Conservation (phyloP, 129 eudicot species). For the Glebionis coronaria region DNA sequence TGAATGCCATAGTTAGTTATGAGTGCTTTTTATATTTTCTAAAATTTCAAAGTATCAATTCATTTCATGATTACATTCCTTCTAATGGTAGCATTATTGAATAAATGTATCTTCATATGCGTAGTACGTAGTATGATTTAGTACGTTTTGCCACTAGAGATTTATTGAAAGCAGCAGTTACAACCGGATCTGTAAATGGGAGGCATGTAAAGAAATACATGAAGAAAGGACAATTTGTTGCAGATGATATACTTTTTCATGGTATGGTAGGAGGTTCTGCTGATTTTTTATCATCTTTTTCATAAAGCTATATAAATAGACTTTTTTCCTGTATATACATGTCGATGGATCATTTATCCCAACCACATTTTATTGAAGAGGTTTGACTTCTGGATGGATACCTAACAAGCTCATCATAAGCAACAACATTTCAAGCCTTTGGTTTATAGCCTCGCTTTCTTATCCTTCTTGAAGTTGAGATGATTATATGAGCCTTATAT, state of each 20-base stretch:
- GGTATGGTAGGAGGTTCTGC: constrained; percentile 42
- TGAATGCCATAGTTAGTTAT: no score
- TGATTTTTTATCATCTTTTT: not conserved
- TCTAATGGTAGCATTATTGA: constrained; percentile 19
- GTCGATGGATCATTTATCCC: constrained; percentile 31
- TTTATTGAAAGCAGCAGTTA: constrained; percentile 70
- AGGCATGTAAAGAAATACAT: constrained; percentile 65
- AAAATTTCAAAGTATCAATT: not conserved
- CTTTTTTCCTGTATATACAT: constrained; percentile 33
- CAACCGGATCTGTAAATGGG: constrained; percentile 82
- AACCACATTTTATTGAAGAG: constrained; percentile 29
- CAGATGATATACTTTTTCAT: constrained; percentile 77
- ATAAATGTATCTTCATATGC: constrained; percentile 19
- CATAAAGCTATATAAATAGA: not conserved
- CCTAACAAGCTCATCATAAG: constrained; percentile 85
- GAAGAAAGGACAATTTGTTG: constrained; percentile 86
- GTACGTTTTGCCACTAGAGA: constrained; percentile 91
- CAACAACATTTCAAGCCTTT: constrained; percentile 53
- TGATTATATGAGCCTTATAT: no score
- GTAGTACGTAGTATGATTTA: constrained; percentile 85
- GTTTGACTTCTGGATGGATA: constrained; percentile 88
- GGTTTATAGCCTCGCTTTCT: constrained; percentile 77
- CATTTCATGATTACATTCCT: constrained; percentile 5
- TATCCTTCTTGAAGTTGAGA: constrained; percentile 84
- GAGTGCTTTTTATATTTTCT: no score